Conservation (phyloP, 148 eudicot genomes). For the Nyssa sinensis region DNA sequence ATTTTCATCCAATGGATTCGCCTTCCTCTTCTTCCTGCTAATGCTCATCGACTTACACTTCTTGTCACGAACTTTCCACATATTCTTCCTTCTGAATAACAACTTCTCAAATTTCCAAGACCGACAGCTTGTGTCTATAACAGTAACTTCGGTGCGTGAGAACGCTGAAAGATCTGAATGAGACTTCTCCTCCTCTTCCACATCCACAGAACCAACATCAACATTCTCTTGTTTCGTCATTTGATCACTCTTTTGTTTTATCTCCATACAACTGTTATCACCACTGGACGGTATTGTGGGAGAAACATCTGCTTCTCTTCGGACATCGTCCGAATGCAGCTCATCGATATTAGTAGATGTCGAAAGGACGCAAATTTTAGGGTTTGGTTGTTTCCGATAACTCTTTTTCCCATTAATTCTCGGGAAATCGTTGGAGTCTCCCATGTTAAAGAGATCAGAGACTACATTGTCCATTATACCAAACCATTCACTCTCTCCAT, state of each 20-base stretch:
- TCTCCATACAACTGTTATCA: slow-evolving; percentile 31
- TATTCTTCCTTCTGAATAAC: slow-evolving; percentile 74
- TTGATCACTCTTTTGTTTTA: slow-evolving; percentile 22
- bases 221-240: slow-evolving; percentile 6
- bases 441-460: slow-evolving; percentile 62
- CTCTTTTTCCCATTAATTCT: slow-evolving; percentile 34
- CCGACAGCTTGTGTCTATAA: slow-evolving; percentile 68
- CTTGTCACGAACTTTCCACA: slow-evolving; percentile 81
- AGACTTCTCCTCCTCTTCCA: slow-evolving; percentile 25
- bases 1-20: slow-evolving; percentile 14
- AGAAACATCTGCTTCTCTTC: slow-evolving; percentile 24
- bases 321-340: slow-evolving; percentile 15
- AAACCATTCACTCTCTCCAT: slow-evolving; percentile 22
- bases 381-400: slow-evolving; percentile 65
- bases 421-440: slow-evolving; percentile 28
- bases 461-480: slow-evolving; percentile 35
- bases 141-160: slow-evolving; percentile 72
- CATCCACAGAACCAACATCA: no score
- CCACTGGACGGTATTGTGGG: slow-evolving; percentile 27
- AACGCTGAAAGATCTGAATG: slow-evolving; percentile 44
- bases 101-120: slow-evolving; percentile 68
- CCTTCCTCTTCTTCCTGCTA: slow-evolving; percentile 51
- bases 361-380: slow-evolving; percentile 40
- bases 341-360: slow-evolving; percentile 9
- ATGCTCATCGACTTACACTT: slow-evolving; percentile 30